Conservation (phyloP, 352 stramenopile species). For the Poterioochromonas sp. region DNA sequence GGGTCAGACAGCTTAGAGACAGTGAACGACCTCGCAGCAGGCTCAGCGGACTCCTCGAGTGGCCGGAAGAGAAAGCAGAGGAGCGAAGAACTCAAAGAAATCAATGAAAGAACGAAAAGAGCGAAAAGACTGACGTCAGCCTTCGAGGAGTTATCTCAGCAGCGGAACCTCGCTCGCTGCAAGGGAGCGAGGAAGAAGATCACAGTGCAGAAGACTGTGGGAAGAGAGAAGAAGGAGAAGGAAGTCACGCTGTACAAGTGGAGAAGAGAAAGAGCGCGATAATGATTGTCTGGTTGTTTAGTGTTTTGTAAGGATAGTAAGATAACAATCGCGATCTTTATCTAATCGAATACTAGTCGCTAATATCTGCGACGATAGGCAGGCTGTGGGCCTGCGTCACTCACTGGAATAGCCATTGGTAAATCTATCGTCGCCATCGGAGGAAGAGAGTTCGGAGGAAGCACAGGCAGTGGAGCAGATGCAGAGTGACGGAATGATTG, state of each 20-base stretch:
- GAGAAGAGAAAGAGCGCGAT: conserved; percentile 44
- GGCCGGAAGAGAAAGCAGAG: neutral
- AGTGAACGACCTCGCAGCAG: conserved; percentile 19
- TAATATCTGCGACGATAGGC: no score
- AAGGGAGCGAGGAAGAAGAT: conserved; percentile 57
- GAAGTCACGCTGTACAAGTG: conserved; percentile 44
- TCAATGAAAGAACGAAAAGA: conserved; percentile 22
- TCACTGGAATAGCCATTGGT: no score
- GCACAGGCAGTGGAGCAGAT: no score
- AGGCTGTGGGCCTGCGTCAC: no score
- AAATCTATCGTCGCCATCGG: no score
- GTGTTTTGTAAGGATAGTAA: no score
- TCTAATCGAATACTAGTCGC: no score
- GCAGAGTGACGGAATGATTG: no score
- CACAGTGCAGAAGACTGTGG: conserved; percentile 35
- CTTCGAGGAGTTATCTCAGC: conserved; percentile 44
- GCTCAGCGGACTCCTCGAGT: no score
- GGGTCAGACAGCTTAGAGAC: conserved; percentile 41
- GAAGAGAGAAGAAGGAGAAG: conserved; percentile 37
- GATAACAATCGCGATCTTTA: no score
- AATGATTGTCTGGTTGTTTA: no score
- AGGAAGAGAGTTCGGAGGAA: no score
- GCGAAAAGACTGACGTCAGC: conserved; percentile 51
- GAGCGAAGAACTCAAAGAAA: neutral
- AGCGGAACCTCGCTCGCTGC: conserved; percentile 43